These are phyloP conservation scores for Sporothrix sp. DNA, from an alignment of 2,329 filamentous ascomycete genomes.

Conservation along the genomic window DNA sequence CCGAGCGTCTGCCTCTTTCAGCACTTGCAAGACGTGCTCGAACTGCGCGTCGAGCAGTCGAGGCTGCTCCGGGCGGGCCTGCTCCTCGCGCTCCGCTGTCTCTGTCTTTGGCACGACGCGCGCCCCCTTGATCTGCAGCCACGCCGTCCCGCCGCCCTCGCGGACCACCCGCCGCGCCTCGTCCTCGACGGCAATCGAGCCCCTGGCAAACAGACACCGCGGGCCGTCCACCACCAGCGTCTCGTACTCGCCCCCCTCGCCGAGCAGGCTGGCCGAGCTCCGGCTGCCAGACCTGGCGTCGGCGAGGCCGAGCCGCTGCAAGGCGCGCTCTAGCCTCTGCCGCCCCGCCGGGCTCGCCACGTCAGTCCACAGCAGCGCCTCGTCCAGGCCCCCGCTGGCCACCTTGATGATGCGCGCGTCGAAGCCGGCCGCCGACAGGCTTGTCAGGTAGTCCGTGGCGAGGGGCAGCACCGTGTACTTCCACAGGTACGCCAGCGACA, in stretches of 20 bases:
- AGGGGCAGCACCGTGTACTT: conserved; percentile 69
- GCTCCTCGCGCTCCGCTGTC: conserved; percentile 7
- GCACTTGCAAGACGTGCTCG: conserved; percentile 6
- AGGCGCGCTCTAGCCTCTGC: conserved; percentile 38
- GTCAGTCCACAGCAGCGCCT: conserved; percentile 69
- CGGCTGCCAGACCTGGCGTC: conserved; percentile 28
- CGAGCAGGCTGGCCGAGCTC: conserved; percentile 44
- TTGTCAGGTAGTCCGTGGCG: conserved; percentile 40
- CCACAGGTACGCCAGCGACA: conserved; percentile 83
- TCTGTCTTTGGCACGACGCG: conserved; percentile 36
- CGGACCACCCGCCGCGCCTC: conserved; percentile 42
- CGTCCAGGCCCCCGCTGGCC: conserved; percentile 79
- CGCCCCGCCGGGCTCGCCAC: conserved; percentile 51
- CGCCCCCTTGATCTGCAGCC: conserved; percentile 53
- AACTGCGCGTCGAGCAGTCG: conserved; percentile 57
- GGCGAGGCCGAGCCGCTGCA: conserved; percentile 58
- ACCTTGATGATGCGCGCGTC: conserved; percentile 94
- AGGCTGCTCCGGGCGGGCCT: conserved; percentile 41
- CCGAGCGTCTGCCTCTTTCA: too few relatives aligned
- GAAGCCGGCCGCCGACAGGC: conserved; percentile 69
- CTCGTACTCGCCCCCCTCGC: conserved; percentile 95
- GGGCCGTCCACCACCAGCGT: conserved; percentile 82
- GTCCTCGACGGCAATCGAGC: conserved; percentile 52
- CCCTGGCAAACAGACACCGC: conserved; percentile 50
- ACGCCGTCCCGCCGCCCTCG: conserved; percentile 70